phyloP scores from a whole-genome alignment of 2,329 filamentous ascomycete genomes.

The Fusarium nurragi region DNA sequence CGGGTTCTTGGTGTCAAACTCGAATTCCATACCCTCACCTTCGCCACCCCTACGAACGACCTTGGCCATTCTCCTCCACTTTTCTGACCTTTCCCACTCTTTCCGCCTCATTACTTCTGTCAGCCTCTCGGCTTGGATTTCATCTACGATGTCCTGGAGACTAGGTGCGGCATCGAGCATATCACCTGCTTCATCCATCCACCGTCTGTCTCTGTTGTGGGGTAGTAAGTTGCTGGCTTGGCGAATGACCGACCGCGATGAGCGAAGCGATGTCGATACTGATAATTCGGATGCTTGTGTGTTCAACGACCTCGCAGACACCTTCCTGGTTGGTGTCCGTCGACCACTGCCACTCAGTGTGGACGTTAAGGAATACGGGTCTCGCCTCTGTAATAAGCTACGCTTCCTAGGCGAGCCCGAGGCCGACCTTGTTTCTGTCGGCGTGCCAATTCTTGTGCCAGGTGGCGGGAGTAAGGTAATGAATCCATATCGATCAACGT shows the following conservation, averaged over 20 bases:
- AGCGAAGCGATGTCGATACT: constrained; percentile 58
- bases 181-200: constrained; percentile 72
- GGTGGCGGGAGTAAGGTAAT: constrained; percentile 61
- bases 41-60: constrained; percentile 60
- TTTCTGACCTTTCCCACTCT: constrained; percentile 70
- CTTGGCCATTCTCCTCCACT: constrained; percentile 74
- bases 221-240: constrained; percentile 68
- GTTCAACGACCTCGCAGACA: constrained; percentile 67
- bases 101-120: constrained; percentile 68
- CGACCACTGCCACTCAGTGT: constrained; percentile 50
- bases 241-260: constrained; percentile 64
- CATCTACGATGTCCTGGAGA: constrained; percentile 64
- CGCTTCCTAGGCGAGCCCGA: constrained; percentile 56
- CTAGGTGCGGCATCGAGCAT: constrained; percentile 71
- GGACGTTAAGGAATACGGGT: constrained; percentile 52
- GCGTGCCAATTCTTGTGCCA: constrained; percentile 53
- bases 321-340: constrained; percentile 62
- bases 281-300: constrained; percentile 65
- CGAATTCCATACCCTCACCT: constrained; percentile 67
- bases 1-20: constrained; percentile 82
- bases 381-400: constrained; percentile 55
- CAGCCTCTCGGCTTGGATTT: constrained; percentile 62
- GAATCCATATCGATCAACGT: constrained; percentile 76
- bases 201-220: constrained; percentile 68
- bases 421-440: constrained; percentile 54